phyloP scores from a whole-genome alignment of 176 grass and related monocot genomes.

The Cenchrus purpureus region DNA sequence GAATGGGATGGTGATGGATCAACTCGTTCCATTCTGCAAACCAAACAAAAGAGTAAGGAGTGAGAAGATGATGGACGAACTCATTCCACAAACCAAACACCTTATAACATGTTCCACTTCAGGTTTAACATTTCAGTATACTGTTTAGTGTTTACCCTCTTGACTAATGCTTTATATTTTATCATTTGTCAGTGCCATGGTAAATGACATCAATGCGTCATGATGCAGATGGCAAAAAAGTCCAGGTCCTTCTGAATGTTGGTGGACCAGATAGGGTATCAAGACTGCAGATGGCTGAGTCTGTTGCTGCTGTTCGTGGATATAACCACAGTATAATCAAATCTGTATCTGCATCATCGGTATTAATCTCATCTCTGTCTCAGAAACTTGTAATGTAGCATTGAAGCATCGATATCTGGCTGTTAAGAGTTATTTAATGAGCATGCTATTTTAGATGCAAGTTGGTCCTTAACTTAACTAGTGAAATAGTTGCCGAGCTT shows the following conservation, averaged over 20 bases:
- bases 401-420: neutral
- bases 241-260: constrained; percentile 73
- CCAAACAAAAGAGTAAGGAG: no score
- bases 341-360: constrained; percentile 80
- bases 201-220: constrained; percentile 21
- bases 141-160: neutral
- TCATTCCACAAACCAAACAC: no score
- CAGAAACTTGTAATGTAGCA: neutral
- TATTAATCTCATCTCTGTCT: constrained; percentile 31
- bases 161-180: neutral
- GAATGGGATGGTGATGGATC: no score
- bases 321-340: constrained; percentile 67
- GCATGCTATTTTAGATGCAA: constrained; percentile 6
- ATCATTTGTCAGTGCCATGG: constrained; percentile 4
- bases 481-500: neutral
- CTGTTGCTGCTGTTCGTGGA: constrained; percentile 76
- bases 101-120: neutral
- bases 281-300: constrained; percentile 93
- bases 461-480: neutral
- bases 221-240: constrained; percentile 59
- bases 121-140: neutral
- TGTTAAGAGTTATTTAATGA: neutral
- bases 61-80: no score
- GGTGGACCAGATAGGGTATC: constrained; percentile 87
- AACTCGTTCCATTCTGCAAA: no score